Evolutionary conservation across 1,284 basidiomycete species (phyloP).

Genomic region (Omphalotus olearius): DNA sequence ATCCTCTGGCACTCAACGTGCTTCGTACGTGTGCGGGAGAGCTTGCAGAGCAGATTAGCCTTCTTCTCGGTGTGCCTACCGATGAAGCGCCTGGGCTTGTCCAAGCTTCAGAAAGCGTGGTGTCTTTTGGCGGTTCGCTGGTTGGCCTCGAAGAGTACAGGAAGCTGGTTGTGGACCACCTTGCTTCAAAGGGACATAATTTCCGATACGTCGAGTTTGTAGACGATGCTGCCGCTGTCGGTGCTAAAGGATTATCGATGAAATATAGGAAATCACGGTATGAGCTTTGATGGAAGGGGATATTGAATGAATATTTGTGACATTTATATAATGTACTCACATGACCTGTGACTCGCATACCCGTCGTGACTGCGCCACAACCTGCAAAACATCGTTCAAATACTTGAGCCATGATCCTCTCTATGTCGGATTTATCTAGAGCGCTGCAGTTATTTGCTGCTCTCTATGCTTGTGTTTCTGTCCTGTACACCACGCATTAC

Average conservation of each 20-base stretch:
- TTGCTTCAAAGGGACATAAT: conserved; percentile 50
- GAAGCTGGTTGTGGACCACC: conserved; percentile 52
- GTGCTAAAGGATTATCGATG: conserved; percentile 46
- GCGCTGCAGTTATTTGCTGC: conserved; percentile 13
- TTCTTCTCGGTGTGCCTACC: conserved; percentile 42
- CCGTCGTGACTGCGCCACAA: too few relatives aligned
- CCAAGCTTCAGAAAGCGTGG: conserved; percentile 48
- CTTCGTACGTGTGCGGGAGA: conserved; percentile 44
- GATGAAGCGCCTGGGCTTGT: conserved; percentile 37
- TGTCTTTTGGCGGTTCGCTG: conserved; percentile 75
- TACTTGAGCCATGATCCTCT: conserved; percentile 1
- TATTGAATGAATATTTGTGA: too few relatives aligned
- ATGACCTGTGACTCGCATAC: too few relatives aligned
- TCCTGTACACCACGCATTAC: conserved; percentile 31
- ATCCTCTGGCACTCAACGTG: conserved; percentile 58
- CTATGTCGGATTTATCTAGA: conserved; percentile 3
- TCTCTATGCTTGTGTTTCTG: conserved; percentile 26
- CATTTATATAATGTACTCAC: too few relatives aligned
- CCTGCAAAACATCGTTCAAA: too few relatives aligned
- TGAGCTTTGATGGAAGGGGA: too few relatives aligned
- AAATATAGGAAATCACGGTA: conserved; percentile 5
- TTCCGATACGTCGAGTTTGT: conserved; percentile 65
- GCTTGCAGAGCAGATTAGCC: conserved; percentile 58
- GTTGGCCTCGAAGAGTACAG: conserved; percentile 58
- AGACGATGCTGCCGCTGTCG: conserved; percentile 60